Evolutionary conservation across 1,284 basidiomycete species (phyloP).

Genomic region (Malassezia globosa): DNA sequence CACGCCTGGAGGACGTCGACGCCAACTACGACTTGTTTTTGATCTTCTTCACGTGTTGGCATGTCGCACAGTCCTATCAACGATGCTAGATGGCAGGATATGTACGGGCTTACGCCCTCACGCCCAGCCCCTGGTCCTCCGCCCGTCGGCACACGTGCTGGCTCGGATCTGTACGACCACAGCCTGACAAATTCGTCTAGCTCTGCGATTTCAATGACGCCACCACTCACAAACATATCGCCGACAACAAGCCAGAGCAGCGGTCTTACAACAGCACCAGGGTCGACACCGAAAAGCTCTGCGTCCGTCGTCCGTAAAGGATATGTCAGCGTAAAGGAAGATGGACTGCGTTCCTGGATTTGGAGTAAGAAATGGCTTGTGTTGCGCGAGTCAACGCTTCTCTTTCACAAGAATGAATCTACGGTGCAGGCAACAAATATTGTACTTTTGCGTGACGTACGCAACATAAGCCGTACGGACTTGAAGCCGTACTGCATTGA

Average conservation of each 20-base stretch:
- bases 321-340: constrained; percentile 46
- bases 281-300: neutral
- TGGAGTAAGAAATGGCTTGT: constrained; percentile 87
- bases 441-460: constrained; percentile 66
- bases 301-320: constrained; percentile 35
- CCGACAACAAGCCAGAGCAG: neutral
- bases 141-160: neutral
- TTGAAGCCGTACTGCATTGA: constrained; percentile 77
- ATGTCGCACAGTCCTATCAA: neutral
- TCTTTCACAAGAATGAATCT: constrained; percentile 80
- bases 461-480: constrained; percentile 78
- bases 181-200: neutral
- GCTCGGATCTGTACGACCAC: neutral
- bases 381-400: constrained; percentile 66
- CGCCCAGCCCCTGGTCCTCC: constrained; percentile 13
- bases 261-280: neutral
- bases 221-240: neutral
- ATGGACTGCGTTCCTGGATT: constrained; percentile 61
- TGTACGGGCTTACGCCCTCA: constrained; percentile 9
- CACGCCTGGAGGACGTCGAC: neutral
- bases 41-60: neutral
- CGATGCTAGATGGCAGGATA: neutral
- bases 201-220: neutral
- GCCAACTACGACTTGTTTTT: no score
- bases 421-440: constrained; percentile 57